phyloP scores from a whole-genome alignment of 768 basidiomycete species.

The Lactarius psammicola region DNA sequence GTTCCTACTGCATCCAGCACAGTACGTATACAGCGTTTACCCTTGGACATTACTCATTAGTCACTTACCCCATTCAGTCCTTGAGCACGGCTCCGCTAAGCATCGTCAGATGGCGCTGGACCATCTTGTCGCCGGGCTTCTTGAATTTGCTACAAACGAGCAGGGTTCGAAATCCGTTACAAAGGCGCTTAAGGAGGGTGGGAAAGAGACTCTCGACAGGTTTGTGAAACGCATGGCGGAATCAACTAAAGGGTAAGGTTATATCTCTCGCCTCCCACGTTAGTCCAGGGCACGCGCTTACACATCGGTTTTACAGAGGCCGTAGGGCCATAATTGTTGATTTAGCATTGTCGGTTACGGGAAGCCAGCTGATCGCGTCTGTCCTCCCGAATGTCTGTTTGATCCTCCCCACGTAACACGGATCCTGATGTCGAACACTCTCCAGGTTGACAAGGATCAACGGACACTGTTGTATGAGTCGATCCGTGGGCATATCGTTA shows the following conservation, averaged over 20 bases:
- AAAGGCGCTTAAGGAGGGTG: slow-evolving; percentile 84
- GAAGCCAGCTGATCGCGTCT: slow-evolving; percentile 82
- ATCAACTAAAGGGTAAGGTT: slow-evolving; percentile 68
- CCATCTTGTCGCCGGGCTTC: slow-evolving; percentile 70
- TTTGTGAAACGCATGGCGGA: slow-evolving; percentile 84
- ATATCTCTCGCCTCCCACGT: slow-evolving; percentile 19
- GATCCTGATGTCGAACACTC: slow-evolving; percentile 8
- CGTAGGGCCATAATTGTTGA: slow-evolving; percentile 86
- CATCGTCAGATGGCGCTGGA: slow-evolving; percentile 76
- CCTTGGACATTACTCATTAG: slow-evolving; percentile 14
- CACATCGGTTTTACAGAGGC: slow-evolving; percentile 40
- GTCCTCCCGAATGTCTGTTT: slow-evolving; percentile 68
- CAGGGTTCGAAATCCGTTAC: slow-evolving; percentile 87
- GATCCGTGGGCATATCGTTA: slow-evolving; percentile 84
- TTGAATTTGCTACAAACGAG: slow-evolving; percentile 77
- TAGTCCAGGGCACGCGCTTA: background rate
- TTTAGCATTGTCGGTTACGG: slow-evolving; percentile 76
- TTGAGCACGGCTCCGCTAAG: slow-evolving; percentile 79
- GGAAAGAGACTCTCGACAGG: slow-evolving; percentile 68
- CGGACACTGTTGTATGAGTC: slow-evolving; percentile 80
- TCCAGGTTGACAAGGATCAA: slow-evolving; percentile 82
- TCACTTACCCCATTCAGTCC: slow-evolving; percentile 45
- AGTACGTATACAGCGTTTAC: slow-evolving; percentile 47
- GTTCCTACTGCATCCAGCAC: slow-evolving; percentile 83
- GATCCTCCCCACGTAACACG: background rate